Evolutionary conservation across 2,329 filamentous ascomycete genomes (phyloP).

Genomic region (Trichoderma sp.): DNA sequence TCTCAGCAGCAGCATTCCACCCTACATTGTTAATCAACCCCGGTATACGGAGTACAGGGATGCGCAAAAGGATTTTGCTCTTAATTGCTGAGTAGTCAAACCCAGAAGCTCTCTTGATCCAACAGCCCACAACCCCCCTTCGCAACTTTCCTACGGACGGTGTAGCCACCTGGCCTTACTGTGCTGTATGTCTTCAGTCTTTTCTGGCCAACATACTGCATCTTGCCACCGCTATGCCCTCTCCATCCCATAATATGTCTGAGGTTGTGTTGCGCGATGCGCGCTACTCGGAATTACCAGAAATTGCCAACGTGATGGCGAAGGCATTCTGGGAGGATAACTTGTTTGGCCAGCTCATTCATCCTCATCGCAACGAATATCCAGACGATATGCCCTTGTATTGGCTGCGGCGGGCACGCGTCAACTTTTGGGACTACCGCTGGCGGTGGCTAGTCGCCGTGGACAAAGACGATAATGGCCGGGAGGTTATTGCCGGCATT

Average conservation of each 20-base stretch:
- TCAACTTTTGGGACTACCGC: background rate
- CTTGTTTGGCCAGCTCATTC: background rate
- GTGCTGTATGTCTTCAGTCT: background rate
- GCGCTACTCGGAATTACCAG: background rate
- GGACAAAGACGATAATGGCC: background rate
- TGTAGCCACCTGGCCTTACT: background rate
- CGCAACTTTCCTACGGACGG: background rate
- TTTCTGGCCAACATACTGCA: background rate
- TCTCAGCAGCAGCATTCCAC: background rate
- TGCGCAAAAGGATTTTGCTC: background rate
- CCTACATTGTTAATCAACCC: background rate
- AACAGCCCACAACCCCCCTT: background rate
- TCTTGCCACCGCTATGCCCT: too few species aligned
- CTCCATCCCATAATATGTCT: background rate
- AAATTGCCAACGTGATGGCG: background rate
- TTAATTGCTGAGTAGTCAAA: background rate
- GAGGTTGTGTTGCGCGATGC: background rate
- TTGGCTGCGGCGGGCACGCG: background rate
- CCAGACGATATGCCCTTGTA: background rate
- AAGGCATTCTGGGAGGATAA: slow-evolving; percentile 2
- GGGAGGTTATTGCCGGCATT: background rate
- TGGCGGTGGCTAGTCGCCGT: background rate
- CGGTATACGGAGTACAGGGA: background rate
- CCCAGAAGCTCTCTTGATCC: background rate
- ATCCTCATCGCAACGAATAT: background rate